Evolutionary conservation across 768 basidiomycete species (phyloP).

Genomic region (Exidia glandulosa): DNA sequence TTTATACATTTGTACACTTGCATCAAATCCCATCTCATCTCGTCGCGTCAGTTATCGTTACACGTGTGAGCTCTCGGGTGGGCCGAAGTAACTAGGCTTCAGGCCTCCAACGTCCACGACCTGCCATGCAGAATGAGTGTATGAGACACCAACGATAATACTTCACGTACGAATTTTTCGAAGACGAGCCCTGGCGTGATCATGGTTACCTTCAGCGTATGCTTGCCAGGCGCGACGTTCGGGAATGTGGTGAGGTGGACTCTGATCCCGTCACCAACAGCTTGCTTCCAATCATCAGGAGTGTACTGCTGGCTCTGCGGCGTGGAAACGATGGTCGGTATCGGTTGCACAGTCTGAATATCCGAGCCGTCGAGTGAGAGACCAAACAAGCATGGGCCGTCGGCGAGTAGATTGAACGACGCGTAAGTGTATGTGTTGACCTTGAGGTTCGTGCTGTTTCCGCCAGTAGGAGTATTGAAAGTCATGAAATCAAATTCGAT

Average conservation of each 20-base stretch:
- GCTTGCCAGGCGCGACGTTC: slow-evolving; percentile 36
- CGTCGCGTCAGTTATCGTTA: no score
- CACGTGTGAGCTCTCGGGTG: slow-evolving; percentile 39
- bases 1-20: no score
- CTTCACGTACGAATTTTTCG: slow-evolving; percentile 41
- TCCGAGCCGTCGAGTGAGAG: slow-evolving; percentile 36
- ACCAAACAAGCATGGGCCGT: slow-evolving; percentile 39
- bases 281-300: slow-evolving; percentile 43
- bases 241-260: slow-evolving; percentile 28
- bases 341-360: slow-evolving; percentile 3
- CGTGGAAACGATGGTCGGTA: slow-evolving; percentile 22
- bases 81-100: slow-evolving; percentile 46
- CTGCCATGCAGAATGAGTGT: no score
- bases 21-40: no score
- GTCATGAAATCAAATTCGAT: slow-evolving; percentile 52
- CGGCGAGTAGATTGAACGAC: slow-evolving; percentile 40
- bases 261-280: slow-evolving; percentile 43
- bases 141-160: no score
- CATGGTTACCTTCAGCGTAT: slow-evolving; percentile 53
- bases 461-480: slow-evolving; percentile 36
- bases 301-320: slow-evolving; percentile 28
- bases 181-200: slow-evolving; percentile 50
- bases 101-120: slow-evolving; percentile 44
- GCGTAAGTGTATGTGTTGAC: slow-evolving; percentile 40
- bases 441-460: slow-evolving; percentile 27